Percentiles rank a stretch among this genome's conserved stretches.
Evolutionary conservation across 345 rosid species (phyloP).

Genomic region (Eucalyptus microcorys): DNA sequence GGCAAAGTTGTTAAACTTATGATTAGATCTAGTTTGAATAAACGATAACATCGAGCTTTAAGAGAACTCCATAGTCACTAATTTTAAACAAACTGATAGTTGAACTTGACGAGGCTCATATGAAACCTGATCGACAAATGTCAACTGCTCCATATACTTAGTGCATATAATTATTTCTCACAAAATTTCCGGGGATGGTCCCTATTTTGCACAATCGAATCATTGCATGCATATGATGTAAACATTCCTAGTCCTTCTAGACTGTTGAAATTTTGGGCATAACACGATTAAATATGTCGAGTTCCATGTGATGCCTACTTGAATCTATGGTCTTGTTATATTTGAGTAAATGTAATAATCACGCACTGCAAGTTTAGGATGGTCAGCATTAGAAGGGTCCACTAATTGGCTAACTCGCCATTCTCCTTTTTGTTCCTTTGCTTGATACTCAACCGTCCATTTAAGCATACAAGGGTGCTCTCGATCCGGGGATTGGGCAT

Average conservation of each 20-base stretch:
- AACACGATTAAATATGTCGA: background rate
- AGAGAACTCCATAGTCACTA: background rate
- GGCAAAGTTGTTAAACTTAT: background rate
- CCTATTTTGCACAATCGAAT: background rate
- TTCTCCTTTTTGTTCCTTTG: too few relatives aligned
- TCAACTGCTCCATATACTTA: fast-evolving
- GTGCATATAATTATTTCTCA: background rate
- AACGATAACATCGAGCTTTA: background rate
- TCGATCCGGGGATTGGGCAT: too few relatives aligned
- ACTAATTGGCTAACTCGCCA: too few relatives aligned
- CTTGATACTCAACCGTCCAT: too few relatives aligned
- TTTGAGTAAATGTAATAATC: too few relatives aligned
- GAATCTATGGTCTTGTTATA: too few relatives aligned
- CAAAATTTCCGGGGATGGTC: background rate
- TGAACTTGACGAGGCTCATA: background rate
- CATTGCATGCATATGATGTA: background rate
- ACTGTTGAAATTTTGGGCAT: background rate
- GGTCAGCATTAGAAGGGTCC: too few relatives aligned
- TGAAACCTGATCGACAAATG: background rate
- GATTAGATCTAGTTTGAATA: background rate
- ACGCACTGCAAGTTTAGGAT: too few relatives aligned
- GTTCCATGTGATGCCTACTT: background rate
- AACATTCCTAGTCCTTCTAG: background rate
- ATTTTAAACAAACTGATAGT: background rate
- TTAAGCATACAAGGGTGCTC: too few relatives aligned